These are phyloP conservation scores for Tulasnella sp. DNA, from an alignment of 768 basidiomycete genomes.

Conservation along the genomic window DNA sequence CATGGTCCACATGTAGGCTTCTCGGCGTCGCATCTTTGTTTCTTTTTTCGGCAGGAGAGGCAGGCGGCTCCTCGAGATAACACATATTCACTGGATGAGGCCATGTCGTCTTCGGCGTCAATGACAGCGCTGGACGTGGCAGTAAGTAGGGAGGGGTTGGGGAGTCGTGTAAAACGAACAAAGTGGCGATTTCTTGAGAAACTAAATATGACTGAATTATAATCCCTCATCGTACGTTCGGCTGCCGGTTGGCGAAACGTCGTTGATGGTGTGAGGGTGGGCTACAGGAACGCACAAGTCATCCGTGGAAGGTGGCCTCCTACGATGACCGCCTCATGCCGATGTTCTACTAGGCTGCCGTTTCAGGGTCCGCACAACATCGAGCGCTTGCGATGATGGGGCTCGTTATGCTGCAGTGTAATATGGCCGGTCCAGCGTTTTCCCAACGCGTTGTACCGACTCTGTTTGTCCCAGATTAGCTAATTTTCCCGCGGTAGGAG, in stretches of 20 bases:
- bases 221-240: not conserved
- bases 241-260: not conserved
- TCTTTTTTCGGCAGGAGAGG: constrained; percentile 28
- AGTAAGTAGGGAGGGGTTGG: not conserved
- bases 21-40: constrained; percentile 29
- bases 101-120: not conserved
- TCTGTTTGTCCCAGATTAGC: not conserved
- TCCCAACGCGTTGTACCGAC: not conserved
- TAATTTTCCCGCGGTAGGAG: not conserved
- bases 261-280: not conserved
- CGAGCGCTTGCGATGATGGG: not conserved
- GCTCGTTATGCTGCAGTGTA: not conserved
- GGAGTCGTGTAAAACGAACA: not conserved
- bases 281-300: not conserved
- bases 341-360: not conserved
- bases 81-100: constrained; percentile 1
- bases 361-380: not conserved
- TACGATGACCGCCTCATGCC: constrained; percentile 4
- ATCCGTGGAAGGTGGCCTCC: not conserved
- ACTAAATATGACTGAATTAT: not conserved
- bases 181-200: not conserved
- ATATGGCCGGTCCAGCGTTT: not conserved
- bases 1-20: constrained; percentile 23
- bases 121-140: not conserved
- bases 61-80: constrained; percentile 23